These are phyloP conservation scores for Narthecium ossifragum DNA, from an alignment of 106 monocot species.

Conservation along the genomic window DNA sequence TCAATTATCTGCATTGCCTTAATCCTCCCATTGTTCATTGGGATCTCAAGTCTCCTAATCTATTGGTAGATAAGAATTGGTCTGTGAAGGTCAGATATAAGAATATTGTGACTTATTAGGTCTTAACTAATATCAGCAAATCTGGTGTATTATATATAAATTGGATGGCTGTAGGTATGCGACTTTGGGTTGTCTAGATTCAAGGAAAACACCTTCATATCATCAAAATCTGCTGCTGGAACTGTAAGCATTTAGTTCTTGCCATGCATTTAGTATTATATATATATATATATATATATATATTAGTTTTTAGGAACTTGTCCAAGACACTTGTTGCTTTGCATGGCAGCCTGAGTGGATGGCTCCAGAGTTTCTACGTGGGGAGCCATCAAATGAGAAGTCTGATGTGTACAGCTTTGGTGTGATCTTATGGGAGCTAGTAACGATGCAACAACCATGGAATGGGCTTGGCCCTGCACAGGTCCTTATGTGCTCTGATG, in stretches of 20 bases:
- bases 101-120: background rate
- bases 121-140: background rate
- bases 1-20: conserved; percentile 73
- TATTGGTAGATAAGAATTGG: conserved; percentile 81
- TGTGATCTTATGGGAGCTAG: conserved; percentile 97
- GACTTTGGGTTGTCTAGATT: conserved; percentile 73
- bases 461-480: conserved; percentile 93
- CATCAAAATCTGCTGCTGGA: conserved; percentile 74
- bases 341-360: conserved; percentile 90
- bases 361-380: conserved; percentile 99
- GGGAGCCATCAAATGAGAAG: conserved; percentile 94
- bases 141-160: background rate
- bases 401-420: conserved; percentile 98
- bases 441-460: conserved; percentile 95
- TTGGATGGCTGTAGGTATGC: conserved; percentile 44
- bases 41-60: conserved; percentile 79
- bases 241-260: no score
- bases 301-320: no score
- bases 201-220: conserved; percentile 64
- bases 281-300: no score
- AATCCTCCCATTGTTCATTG: conserved; percentile 58
- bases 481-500: no score
- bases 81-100: conserved; percentile 54
- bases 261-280: no score
- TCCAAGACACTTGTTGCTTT: background rate